Conservation (phyloP, 257 asterid genomes). For the Solanum dulcamara region DNA sequence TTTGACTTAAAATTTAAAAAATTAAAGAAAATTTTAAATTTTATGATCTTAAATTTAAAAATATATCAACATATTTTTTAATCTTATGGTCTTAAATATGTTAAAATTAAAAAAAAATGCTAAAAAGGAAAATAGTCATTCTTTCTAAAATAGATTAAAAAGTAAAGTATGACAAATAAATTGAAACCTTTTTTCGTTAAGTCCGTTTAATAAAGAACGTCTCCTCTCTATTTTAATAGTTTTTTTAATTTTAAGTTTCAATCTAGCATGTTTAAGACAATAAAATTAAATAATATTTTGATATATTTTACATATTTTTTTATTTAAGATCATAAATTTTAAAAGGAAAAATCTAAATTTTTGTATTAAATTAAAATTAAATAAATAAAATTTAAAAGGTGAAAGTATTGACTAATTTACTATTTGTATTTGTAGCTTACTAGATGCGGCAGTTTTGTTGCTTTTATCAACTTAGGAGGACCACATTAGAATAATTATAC, state of each 20-base stretch:
- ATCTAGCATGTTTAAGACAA: no score
- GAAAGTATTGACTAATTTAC: neutral
- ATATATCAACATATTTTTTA: accelerated
- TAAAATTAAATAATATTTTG: no score
- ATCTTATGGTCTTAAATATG: no score
- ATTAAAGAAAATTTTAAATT: accelerated
- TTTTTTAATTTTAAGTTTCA: no score
- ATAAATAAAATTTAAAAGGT: accelerated
- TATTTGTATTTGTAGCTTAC: neutral
- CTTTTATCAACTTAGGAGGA: neutral
- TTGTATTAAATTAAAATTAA: neutral
- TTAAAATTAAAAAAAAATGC: accelerated
- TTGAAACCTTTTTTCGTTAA: neutral
- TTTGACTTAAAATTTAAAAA: accelerated
- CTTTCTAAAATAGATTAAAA: no score
- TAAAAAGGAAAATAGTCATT: no score
- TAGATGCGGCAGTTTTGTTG: neutral
- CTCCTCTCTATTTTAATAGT: no score
- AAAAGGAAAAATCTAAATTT: neutral
- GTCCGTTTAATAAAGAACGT: accelerated
- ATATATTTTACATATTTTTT: no score
- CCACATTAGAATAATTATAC: neutral
- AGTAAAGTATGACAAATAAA: no score
- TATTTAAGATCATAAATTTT: no score
- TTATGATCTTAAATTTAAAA: no score